A percentile compares a stretch with the other conserved stretches of the same genome.
Conservation (phyloP, 75 land plant genomes). For the Picea sitchensis region DNA sequence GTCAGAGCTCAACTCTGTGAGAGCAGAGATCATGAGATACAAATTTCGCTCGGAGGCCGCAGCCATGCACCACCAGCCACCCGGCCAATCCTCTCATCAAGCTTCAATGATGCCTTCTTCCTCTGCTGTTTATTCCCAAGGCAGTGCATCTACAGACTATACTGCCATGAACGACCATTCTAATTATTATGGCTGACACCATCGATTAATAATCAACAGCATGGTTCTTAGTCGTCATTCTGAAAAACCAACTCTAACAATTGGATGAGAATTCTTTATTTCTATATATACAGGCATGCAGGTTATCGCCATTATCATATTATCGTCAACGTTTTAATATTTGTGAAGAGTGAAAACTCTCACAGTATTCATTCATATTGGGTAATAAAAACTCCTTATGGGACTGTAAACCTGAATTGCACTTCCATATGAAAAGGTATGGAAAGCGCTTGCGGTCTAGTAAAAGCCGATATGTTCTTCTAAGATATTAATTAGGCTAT, state of each 20-base stretch:
- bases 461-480: no score
- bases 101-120: conserved; percentile 6
- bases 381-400: neutral
- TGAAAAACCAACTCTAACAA: neutral
- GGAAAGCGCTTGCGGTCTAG: no score
- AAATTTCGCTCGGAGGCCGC: conserved; percentile 15
- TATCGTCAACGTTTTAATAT: neutral
- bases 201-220: neutral
- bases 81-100: neutral
- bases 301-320: neutral
- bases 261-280: conserved; percentile 5
- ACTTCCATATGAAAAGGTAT: no score
- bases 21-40: conserved; percentile 50
- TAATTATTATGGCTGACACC: conserved; percentile 5
- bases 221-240: neutral
- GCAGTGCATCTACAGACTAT: conserved; percentile 8
- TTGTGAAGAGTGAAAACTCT: conserved; percentile 1
- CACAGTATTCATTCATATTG: conserved; percentile 6
- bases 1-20: conserved; percentile 54
- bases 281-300: neutral
- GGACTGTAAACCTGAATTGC: neutral
- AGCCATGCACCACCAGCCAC: conserved; percentile 6
- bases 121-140: conserved; percentile 2
- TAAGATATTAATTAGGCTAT: no score
- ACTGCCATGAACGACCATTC: conserved; percentile 6